These are phyloP conservation scores for Mycena rosella DNA, from an alignment of 768 basidiomycete genomes.

Conservation along the genomic window DNA sequence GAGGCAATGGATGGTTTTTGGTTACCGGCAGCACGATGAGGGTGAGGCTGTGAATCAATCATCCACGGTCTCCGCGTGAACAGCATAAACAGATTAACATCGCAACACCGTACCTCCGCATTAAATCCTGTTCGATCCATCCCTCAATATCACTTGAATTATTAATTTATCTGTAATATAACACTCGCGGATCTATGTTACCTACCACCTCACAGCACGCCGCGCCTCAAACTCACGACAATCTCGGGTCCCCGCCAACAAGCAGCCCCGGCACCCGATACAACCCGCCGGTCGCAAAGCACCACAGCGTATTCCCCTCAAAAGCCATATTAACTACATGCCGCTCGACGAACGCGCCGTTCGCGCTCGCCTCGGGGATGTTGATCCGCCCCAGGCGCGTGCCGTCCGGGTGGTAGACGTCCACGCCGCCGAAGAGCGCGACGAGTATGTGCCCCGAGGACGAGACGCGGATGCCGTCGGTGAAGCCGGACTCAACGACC, in stretches of 20 bases:
- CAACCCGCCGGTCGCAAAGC: conserved; percentile 19
- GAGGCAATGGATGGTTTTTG: no score
- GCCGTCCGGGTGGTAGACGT: conserved; percentile 22
- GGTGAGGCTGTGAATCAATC: no score
- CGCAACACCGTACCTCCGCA: no score
- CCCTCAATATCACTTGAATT: no score
- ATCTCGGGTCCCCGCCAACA: conserved; percentile 7
- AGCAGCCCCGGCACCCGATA: conserved; percentile 17
- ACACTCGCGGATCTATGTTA: no score
- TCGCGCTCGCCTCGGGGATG: conserved; percentile 21
- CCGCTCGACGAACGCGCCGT: conserved; percentile 12
- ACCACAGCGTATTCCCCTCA: conserved; percentile 22
- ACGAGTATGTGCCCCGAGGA: conserved; percentile 16
- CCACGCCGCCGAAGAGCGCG: conserved; percentile 22
- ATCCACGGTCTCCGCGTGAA: no score
- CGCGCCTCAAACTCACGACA: no score
- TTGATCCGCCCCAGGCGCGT: conserved; percentile 24
- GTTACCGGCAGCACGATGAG: no score
- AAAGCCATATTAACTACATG: conserved; percentile 25
- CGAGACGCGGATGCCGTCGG: conserved; percentile 16
- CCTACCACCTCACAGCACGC: no score
- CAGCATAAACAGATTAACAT: no score
- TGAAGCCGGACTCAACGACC: conserved; percentile 7
- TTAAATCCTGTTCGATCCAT: no score
- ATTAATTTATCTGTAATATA: no score